Conservation (phyloP, 2,329 filamentous ascomycete species). For the Volutella citrinella region DNA sequence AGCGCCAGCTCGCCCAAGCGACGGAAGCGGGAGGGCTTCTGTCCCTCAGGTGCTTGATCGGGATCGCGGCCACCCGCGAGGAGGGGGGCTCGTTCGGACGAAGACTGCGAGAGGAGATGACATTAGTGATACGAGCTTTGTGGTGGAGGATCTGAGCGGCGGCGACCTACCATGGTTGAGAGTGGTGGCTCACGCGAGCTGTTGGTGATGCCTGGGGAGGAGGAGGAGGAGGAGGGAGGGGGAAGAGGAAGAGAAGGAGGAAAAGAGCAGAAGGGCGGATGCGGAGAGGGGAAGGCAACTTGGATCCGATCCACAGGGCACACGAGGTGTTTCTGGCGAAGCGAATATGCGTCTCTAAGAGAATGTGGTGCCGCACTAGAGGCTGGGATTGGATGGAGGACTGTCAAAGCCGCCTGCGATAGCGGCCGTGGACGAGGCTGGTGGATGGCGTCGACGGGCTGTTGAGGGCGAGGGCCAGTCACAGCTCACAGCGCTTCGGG, state of each 20-base stretch:
- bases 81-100: constrained; percentile 43
- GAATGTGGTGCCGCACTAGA: too few species aligned
- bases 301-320: too few species aligned
- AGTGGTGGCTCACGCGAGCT: not conserved
- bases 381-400: too few species aligned
- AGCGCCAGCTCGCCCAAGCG: constrained; percentile 69
- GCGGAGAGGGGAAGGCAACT: too few species aligned
- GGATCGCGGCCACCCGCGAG: constrained; percentile 33
- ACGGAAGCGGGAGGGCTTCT: constrained; percentile 26
- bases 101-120: not conserved
- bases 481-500: too few species aligned
- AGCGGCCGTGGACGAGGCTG: too few species aligned
- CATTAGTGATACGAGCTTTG: not conserved
- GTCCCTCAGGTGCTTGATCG: constrained; percentile 19
- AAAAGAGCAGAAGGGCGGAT: constrained; percentile 1
- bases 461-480: too few species aligned
- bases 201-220: not conserved
- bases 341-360: too few species aligned
- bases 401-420: too few species aligned
- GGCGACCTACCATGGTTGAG: constrained; percentile 1
- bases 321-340: too few species aligned
- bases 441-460: too few species aligned
- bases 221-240: not conserved
- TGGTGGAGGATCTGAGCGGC: too few species aligned
- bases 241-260: not conserved